phyloP scores from a whole-genome alignment of 176 grass and related monocot genomes.

The Pharus latifolius region DNA sequence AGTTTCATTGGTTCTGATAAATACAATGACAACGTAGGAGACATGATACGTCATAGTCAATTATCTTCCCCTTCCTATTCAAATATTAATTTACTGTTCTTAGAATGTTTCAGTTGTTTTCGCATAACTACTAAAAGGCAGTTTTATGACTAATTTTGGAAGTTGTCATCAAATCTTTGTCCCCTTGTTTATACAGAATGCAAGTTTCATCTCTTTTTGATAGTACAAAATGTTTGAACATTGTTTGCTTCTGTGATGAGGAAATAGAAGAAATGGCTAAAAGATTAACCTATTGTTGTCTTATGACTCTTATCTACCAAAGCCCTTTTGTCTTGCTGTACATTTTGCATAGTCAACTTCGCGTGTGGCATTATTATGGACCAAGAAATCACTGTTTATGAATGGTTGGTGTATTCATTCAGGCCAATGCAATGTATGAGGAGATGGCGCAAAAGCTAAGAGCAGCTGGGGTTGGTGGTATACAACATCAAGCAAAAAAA shows the following conservation, averaged over 20 bases:
- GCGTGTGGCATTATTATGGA: not conserved
- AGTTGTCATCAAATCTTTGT: not conserved
- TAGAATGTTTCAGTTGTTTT: not conserved
- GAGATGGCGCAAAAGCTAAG: conserved; percentile 78
- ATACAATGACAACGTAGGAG: not conserved
- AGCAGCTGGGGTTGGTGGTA: conserved; percentile 57
- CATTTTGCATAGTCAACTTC: conserved; percentile 1
- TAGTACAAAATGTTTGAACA: not conserved
- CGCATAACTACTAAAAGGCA: not conserved
- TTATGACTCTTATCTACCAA: not conserved
- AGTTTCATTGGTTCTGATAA: not conserved
- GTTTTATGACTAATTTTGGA: not conserved
- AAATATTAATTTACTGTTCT: not conserved
- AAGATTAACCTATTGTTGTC: not conserved
- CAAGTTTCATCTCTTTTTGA: not conserved
- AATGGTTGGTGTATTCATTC: conserved; percentile 13
- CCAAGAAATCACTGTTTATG: conserved; percentile 3
- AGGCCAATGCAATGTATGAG: conserved; percentile 98
- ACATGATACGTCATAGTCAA: not conserved
- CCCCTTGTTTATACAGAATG: not conserved
- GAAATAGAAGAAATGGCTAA: not conserved
- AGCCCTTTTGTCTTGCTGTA: not conserved
- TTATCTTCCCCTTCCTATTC: not conserved
- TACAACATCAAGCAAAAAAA: conserved; percentile 77
- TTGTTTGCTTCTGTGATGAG: not conserved